These are phyloP conservation scores for Myotisia sp. DNA, from an alignment of 2,329 filamentous ascomycete genomes.

Conservation along the genomic window DNA sequence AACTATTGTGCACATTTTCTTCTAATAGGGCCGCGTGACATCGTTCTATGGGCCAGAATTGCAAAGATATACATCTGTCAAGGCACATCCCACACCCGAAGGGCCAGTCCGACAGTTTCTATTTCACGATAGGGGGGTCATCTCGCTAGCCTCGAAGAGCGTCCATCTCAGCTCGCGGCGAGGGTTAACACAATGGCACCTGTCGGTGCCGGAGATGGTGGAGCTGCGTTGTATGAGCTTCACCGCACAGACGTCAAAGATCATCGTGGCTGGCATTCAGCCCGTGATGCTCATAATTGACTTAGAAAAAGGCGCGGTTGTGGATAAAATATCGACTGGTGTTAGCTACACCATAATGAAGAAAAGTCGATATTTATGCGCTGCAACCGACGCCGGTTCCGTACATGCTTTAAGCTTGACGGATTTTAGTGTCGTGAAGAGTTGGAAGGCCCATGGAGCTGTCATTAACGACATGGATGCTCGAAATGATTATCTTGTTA, in stretches of 20 bases:
- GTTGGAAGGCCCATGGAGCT: conserved; percentile 80
- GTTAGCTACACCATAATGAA: conserved; percentile 86
- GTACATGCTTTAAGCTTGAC: conserved; percentile 76
- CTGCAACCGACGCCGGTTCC: conserved; percentile 65
- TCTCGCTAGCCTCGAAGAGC: conserved; percentile 68
- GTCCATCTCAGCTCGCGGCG: conserved; percentile 78
- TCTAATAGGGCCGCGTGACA: conserved; percentile 60
- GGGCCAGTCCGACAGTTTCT: conserved; percentile 76
- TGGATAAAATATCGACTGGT: conserved; percentile 57
- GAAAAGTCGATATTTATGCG: conserved; percentile 74
- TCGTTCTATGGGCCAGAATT: conserved; percentile 81
- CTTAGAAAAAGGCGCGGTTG: conserved; percentile 56
- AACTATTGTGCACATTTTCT: too few species aligned
- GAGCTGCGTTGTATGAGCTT: conserved; percentile 93
- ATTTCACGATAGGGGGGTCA: conserved; percentile 78
- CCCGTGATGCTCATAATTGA: conserved; percentile 67
- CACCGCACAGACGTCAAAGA: conserved; percentile 69
- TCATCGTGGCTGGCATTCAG: conserved; percentile 79
- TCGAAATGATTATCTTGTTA: conserved; percentile 85
- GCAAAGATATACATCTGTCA: conserved; percentile 79
- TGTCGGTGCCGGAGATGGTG: conserved; percentile 63
- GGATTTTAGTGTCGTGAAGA: conserved; percentile 63
- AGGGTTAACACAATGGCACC: conserved; percentile 77
- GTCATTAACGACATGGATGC: conserved; percentile 95
- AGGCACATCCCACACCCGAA: conserved; percentile 58